Evolutionary conservation across 78 protist genomes (phyloP).

Genomic region (Dictyostelium intermedium): DNA sequence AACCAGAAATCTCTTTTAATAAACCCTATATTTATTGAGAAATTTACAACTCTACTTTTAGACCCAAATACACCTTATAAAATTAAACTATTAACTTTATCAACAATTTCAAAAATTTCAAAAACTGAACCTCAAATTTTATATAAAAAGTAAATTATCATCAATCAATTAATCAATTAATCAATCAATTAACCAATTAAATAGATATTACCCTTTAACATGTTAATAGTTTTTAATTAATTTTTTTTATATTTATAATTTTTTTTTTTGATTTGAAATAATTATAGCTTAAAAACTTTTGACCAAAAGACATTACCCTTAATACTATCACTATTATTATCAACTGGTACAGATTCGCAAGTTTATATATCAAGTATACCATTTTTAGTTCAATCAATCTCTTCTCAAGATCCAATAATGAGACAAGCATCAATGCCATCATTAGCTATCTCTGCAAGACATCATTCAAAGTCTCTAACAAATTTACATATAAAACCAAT

Average conservation of each 20-base stretch:
- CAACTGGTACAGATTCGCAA: neutral
- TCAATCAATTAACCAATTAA: too few species aligned
- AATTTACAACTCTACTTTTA: conserved; percentile 29
- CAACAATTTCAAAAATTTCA: conserved; percentile 63
- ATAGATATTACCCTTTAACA: too few species aligned
- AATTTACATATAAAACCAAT: conserved; percentile 40
- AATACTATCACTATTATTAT: conserved; percentile 36
- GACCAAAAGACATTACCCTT: conserved; percentile 30
- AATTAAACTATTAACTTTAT: conserved; percentile 26
- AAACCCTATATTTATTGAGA: conserved; percentile 44
- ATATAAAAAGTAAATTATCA: conserved; percentile 40
- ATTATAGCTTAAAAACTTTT: conserved; percentile 40
- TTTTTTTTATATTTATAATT: neutral
- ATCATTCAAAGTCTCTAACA: conserved; percentile 6
- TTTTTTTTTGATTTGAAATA: neutral
- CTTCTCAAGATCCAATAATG: conserved; percentile 42
- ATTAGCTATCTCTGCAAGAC: conserved; percentile 5
- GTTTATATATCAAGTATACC: conserved; percentile 10
- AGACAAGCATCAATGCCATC: conserved; percentile 63
- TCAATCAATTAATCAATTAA: too few species aligned
- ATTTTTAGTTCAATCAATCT: conserved; percentile 50
- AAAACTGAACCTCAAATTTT: conserved; percentile 40
- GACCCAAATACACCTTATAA: conserved; percentile 63
- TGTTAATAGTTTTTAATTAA: too few species aligned
- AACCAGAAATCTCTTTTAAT: neutral